Evolutionary conservation across 1,284 basidiomycete genomes (phyloP), one percentile per base, ranked within the genome.

Genomic region (Apiotrichum montevideense): DNA sequence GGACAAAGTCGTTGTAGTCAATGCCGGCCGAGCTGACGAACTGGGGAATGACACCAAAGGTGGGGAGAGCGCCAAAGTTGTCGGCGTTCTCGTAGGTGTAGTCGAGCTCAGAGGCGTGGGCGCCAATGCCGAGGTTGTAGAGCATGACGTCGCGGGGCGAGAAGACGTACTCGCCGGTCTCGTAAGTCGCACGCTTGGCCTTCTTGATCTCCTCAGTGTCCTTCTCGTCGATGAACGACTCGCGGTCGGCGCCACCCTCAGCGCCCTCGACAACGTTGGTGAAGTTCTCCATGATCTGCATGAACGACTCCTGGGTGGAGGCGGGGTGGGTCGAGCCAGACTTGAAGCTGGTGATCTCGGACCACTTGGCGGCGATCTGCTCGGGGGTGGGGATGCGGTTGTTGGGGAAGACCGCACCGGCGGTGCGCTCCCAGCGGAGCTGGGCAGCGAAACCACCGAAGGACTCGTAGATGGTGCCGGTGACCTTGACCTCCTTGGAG

Each of bases 81-180:
- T 94, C 90, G 69, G 90, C 82, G 55, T 86, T 85, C 79, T 98
- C 96, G 69, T 86, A 99, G 3, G 87, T 86, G 85, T 91, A 94
- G 65, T 92, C 84, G 32, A 97, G 83, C 62, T 99, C 92, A 71
- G 88, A 85, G 74, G 88, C 92, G 5, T 87, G 94, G 15, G 94
- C 95, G n/a, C 95, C 96, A 48, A 98, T 79, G 52, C 95, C 93
- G 37, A 98, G 81, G 78, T 97, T 97, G 81, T 98, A 99, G 15
- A 98, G 80, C 64, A 97, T 89, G 43, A 97, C 84, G 70, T 98
- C 95, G 40, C 89, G 84, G 78, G 96, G 92, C 9, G 84, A 84
- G 78, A 88, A 99, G 34, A 75, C 80, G 77, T 83, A 93, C 46
- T 85, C 83, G 45, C 81, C 76, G 7, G 84, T 79, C 13, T 85